These are phyloP conservation scores for Dillenia suffruticosa DNA, from an alignment of 164 flowering plant genomes.

Conservation along the genomic window DNA sequence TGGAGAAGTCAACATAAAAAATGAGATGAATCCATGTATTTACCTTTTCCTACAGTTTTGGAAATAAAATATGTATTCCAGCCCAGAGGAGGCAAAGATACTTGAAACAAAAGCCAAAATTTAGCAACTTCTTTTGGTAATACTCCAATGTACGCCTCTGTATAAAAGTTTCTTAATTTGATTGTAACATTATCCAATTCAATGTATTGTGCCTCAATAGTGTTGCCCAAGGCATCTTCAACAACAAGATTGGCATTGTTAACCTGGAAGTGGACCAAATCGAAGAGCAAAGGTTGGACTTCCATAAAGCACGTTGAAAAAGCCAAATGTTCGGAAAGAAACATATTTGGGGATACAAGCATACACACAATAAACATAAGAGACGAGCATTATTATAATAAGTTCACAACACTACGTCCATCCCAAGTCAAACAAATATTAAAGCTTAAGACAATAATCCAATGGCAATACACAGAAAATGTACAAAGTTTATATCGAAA, in stretches of 20 bases:
- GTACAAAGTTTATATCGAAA: no score
- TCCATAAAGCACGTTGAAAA: no score
- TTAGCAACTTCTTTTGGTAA: slow-evolving; percentile 39
- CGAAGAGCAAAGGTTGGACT: not conserved
- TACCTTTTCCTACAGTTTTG: slow-evolving; percentile 38
- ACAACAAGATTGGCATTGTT: slow-evolving; percentile 49
- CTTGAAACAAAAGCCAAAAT: slow-evolving; percentile 77
- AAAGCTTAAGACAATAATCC: no score
- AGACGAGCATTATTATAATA: no score
- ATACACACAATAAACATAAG: no score
- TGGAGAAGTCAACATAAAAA: no score
- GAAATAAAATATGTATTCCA: slow-evolving; percentile 85
- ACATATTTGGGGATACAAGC: no score
- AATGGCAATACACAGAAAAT: no score
- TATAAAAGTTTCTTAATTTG: slow-evolving; percentile 57
- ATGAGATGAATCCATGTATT: not conserved
- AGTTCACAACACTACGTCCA: no score
- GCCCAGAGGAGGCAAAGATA: slow-evolving; percentile 72
- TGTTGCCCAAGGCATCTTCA: slow-evolving; percentile 56
- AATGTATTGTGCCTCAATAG: slow-evolving; percentile 50
- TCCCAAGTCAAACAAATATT: no score
- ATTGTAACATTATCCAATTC: slow-evolving; percentile 58
- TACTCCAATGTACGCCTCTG: slow-evolving; percentile 57
- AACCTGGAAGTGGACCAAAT: slow-evolving; percentile 39
- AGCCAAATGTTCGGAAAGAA: no score